These are phyloP conservation scores for Flaveria robusta DNA, from an alignment of 129 eudicot species.

Conservation along the genomic window DNA sequence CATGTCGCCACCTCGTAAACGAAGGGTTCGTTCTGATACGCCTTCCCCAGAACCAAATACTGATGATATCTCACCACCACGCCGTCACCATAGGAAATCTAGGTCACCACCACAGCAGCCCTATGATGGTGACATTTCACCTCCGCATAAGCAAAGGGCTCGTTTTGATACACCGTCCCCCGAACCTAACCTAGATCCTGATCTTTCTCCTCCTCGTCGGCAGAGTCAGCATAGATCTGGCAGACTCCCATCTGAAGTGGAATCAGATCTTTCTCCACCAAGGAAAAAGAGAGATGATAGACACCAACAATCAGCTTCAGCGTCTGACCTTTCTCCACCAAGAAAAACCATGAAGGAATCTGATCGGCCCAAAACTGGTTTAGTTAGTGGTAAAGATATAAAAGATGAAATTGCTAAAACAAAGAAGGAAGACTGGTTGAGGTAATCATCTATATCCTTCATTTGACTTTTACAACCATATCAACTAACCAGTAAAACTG, in stretches of 20 bases:
- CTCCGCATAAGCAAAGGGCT: constrained; percentile 54
- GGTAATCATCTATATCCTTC: constrained; percentile 45
- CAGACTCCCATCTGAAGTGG: constrained; percentile 24
- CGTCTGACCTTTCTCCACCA: constrained; percentile 72
- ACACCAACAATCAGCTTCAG: constrained; percentile 19
- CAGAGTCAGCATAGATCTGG: constrained; percentile 32
- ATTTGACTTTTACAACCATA: neutral
- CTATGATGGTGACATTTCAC: constrained; percentile 33
- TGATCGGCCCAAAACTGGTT: constrained; percentile 67
- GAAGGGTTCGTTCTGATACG: constrained; percentile 43
- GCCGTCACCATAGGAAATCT: constrained; percentile 16
- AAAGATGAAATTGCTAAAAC: constrained; percentile 68
- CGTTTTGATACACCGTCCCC: constrained; percentile 51
- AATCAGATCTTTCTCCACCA: constrained; percentile 63
- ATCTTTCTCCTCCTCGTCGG: constrained; percentile 58
- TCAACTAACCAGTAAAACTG: neutral
- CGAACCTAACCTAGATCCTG: constrained; percentile 43
- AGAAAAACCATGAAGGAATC: constrained; percentile 44
- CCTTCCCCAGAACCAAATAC: constrained; percentile 48
- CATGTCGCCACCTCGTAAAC: constrained; percentile 66
- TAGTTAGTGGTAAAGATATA: constrained; percentile 80
- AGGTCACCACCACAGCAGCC: neutral
- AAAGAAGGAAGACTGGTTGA: constrained; percentile 67
- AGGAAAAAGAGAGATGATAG: constrained; percentile 47
- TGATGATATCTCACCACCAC: constrained; percentile 49